A percentile compares a stretch with the other conserved stretches of the same genome.
These are phyloP conservation scores for Cyberlindnera suaveolens DNA, from an alignment of 805 yeast genomes.

Conservation along the genomic window DNA sequence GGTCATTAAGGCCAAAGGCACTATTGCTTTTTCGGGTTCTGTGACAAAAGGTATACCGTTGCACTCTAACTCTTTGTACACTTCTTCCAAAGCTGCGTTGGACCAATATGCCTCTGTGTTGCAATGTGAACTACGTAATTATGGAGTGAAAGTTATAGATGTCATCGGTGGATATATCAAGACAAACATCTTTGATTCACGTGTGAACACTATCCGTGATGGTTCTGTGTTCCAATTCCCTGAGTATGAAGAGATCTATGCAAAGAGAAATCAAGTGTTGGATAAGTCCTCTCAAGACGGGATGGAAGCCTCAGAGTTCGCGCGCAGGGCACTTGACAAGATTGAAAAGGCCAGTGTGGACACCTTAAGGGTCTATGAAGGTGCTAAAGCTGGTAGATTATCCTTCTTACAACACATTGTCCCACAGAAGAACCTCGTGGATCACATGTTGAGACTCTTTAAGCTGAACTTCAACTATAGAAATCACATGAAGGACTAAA, in stretches of 20 bases:
- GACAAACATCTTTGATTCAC: constrained; percentile 25
- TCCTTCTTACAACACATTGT: constrained; percentile 4
- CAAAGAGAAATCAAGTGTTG: constrained; percentile 6
- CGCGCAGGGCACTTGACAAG: constrained; percentile 35
- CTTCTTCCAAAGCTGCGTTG: constrained; percentile 38
- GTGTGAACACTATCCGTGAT: constrained; percentile 5
- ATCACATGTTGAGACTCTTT: constrained; percentile 16
- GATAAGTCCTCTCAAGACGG: constrained; percentile 4
- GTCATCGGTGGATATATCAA: constrained; percentile 38
- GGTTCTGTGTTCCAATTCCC: constrained; percentile 19
- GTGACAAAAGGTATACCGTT: constrained; percentile 31
- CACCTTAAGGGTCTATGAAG: constrained; percentile 19
- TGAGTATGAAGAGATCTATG: constrained; percentile 13
- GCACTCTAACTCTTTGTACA: constrained; percentile 32
- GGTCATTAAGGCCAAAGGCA: constrained; percentile 32
- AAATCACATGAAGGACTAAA: constrained; percentile 7
- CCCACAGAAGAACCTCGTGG: constrained; percentile 9
- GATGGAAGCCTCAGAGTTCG: constrained; percentile 34
- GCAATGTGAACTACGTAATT: constrained; percentile 34
- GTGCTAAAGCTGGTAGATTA: constrained; percentile 11
- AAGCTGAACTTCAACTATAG: constrained; percentile 19
- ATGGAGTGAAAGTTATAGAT: constrained; percentile 35
- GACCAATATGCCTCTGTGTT: constrained; percentile 33
- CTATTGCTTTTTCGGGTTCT: constrained; percentile 35
- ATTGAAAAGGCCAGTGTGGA: constrained; percentile 12